A percentile compares a stretch with the other conserved stretches of the same genome.
phyloP scores from a whole-genome alignment of 139 green algal genomes.

The Chlamydomonas applanata region DNA sequence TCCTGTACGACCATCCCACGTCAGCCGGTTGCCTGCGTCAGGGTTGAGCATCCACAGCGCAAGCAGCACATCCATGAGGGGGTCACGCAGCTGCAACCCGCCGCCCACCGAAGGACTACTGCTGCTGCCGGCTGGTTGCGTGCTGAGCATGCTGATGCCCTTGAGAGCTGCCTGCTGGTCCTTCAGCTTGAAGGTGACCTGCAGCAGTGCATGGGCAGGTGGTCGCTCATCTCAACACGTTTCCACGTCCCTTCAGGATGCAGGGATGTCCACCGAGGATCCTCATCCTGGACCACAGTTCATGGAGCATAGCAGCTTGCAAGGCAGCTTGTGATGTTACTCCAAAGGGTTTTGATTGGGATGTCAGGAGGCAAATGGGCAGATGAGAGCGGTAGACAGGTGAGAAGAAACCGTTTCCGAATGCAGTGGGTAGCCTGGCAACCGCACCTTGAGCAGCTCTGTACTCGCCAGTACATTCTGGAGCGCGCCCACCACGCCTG shows the following conservation, averaged over 20 bases:
- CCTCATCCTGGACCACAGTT: too few species aligned
- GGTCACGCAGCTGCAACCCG: slow-evolving; percentile 30
- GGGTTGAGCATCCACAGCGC: slow-evolving; percentile 67
- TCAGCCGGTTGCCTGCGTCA: slow-evolving; percentile 22
- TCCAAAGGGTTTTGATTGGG: too few species aligned
- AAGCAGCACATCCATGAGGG: slow-evolving; percentile 75
- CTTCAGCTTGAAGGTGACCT: slow-evolving; percentile 60
- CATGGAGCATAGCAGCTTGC: too few species aligned
- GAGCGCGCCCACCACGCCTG: slow-evolving; percentile 25
- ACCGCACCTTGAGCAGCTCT: background rate
- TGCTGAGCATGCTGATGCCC: background rate
- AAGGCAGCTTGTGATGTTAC: too few species aligned
- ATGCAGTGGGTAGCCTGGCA: too few species aligned
- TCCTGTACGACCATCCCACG: background rate
- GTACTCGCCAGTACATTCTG: slow-evolving; percentile 19
- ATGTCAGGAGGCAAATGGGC: too few species aligned
- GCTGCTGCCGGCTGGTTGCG: background rate
- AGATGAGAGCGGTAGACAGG: too few species aligned
- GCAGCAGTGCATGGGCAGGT: too few species aligned
- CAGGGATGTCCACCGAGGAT: too few species aligned
- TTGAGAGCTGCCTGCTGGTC: slow-evolving; percentile 41
- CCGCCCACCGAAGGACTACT: background rate
- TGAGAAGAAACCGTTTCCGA: too few species aligned
- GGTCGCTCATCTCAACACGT: too few species aligned
- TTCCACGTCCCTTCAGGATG: too few species aligned